Percentiles rank a stretch among this genome's conserved stretches.
These are phyloP conservation scores for Edaphochlamys debaryana DNA, from an alignment of 139 green algal species.

Conservation along the genomic window DNA sequence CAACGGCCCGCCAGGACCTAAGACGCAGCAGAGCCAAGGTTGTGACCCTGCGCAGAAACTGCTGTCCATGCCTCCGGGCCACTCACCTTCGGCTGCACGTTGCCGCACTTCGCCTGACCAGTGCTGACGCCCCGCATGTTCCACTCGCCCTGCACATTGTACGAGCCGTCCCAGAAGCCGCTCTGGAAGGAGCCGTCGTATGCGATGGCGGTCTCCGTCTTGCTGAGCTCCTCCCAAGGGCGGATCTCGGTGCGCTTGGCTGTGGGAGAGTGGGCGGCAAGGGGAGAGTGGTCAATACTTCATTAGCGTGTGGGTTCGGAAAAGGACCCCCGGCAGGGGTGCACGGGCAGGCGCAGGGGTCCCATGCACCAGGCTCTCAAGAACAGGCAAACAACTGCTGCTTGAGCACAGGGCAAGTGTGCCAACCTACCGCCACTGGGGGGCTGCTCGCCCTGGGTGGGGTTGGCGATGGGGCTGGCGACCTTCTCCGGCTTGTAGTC, in stretches of 20 bases:
- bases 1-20: too few species aligned
- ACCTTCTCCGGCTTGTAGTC: constrained; percentile 9
- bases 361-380: neutral
- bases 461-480: neutral
- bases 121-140: too few species aligned
- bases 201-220: too few species aligned
- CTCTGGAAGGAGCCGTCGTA: too few species aligned
- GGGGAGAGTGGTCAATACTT: neutral
- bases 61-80: too few species aligned
- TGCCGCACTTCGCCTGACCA: too few species aligned
- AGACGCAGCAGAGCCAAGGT: too few species aligned
- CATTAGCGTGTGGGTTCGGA: too few species aligned
- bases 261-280: neutral
- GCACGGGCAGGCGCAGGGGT: neutral
- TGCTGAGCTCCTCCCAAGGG: neutral
- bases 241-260: neutral
- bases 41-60: too few species aligned
- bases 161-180: neutral
- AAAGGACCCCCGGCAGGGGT: neutral
- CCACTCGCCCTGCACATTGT: neutral
- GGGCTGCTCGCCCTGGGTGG: constrained; percentile 29
- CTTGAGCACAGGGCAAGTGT: too few species aligned
- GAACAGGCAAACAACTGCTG: too few species aligned
- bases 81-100: too few species aligned
- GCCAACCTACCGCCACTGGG: neutral